These are phyloP conservation scores for Exophiala calicioides DNA, from an alignment of 2,329 filamentous ascomycete species.

Conservation along the genomic window DNA sequence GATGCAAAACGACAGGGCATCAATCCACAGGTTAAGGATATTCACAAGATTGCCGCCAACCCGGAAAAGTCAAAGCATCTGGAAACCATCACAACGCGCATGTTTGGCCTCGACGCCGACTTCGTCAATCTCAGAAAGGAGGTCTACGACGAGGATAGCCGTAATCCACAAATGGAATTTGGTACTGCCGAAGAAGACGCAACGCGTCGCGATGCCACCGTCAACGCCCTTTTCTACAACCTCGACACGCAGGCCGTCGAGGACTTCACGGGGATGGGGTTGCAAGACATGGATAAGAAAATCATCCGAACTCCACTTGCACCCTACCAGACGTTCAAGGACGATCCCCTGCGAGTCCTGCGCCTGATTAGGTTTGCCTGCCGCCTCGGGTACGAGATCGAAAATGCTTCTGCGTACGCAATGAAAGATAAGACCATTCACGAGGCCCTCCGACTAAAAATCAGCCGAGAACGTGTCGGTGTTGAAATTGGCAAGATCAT, in stretches of 20 bases:
- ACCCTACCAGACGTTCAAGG: conserved; percentile 88
- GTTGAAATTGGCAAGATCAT: conserved; percentile 91
- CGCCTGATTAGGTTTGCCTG: conserved; percentile 89
- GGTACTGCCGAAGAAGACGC: conserved; percentile 91
- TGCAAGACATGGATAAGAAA: conserved; percentile 70
- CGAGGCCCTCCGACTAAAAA: conserved; percentile 77
- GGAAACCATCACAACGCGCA: conserved; percentile 82
- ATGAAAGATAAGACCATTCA: conserved; percentile 83
- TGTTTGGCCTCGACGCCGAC: conserved; percentile 86
- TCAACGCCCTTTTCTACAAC: conserved; percentile 97
- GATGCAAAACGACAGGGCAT: conserved; percentile 38
- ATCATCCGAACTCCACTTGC: conserved; percentile 84
- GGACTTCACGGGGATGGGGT: conserved; percentile 75
- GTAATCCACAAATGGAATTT: conserved; percentile 91
- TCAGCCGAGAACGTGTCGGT: conserved; percentile 86
- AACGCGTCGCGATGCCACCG: conserved; percentile 81
- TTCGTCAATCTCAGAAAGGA: conserved; percentile 94
- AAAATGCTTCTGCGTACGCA: conserved; percentile 64
- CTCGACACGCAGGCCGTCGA: conserved; percentile 76
- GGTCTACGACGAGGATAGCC: conserved; percentile 82
- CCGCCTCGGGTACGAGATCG: conserved; percentile 76
- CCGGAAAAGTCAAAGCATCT: conserved; percentile 96
- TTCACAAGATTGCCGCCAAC: conserved; percentile 89
- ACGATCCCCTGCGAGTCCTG: conserved; percentile 85
- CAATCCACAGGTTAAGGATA: conserved; percentile 56